Percentiles rank a stretch among this genome's conserved stretches.
Conservation (phyloP, 176 grass and related monocot genomes). For the Eragrostis nindensis region DNA sequence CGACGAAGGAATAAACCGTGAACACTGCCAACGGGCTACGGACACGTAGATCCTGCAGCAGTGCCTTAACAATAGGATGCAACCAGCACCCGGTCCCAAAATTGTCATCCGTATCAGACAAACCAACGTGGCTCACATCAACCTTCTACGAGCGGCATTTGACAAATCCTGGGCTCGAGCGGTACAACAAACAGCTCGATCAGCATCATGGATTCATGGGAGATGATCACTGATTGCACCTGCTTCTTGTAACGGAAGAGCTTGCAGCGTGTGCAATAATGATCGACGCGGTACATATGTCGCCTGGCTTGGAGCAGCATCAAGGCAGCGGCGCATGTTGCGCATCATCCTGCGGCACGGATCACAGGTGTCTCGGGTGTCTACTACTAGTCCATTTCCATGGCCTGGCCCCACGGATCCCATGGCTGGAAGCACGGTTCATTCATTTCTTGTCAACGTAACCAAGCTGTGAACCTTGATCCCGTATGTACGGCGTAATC, state of each 20-base stretch:
- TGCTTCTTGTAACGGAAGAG: not conserved
- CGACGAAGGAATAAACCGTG: not conserved
- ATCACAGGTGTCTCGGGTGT: not conserved
- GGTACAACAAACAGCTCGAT: not conserved
- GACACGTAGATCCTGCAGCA: not conserved
- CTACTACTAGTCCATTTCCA: not conserved
- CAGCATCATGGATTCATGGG: not conserved
- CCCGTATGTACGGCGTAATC: not conserved
- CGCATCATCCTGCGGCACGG: not conserved
- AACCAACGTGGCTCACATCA: not conserved
- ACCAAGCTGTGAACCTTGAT: not conserved
- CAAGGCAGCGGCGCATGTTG: not conserved
- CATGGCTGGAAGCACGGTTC: constrained; percentile 22
- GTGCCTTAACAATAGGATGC: not conserved
- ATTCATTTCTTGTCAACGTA: not conserved
- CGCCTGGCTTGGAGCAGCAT: not conserved
- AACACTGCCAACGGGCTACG: not conserved
- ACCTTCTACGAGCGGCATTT: not conserved
- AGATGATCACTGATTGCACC: not conserved
- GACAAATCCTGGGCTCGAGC: not conserved
- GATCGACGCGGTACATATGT: not conserved
- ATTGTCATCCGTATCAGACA: not conserved
- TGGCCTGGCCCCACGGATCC: not conserved
- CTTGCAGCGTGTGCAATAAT: not conserved
- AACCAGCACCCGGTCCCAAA: not conserved